phyloP scores from a whole-genome alignment of 768 basidiomycete species.

The Sutorius australiensis region DNA sequence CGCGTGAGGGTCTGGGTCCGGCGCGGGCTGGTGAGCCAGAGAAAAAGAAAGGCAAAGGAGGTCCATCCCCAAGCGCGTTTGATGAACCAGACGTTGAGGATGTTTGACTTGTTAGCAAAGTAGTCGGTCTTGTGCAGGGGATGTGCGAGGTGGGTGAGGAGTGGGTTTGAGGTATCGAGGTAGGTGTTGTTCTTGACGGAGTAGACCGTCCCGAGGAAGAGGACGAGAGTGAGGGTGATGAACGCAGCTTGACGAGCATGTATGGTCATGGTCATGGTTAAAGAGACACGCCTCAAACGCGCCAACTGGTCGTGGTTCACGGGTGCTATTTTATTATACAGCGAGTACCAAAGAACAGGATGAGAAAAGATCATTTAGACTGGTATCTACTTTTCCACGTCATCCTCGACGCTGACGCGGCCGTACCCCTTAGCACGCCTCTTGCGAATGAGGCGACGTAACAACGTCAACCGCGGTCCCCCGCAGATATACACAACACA shows the following conservation, averaged over 20 bases:
- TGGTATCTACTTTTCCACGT: slow-evolving; percentile 43
- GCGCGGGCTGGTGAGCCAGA: slow-evolving; percentile 56
- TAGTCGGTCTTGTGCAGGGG: slow-evolving; percentile 59
- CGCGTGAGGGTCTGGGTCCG: slow-evolving; percentile 39
- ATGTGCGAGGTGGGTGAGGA: slow-evolving; percentile 66
- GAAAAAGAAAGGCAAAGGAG: slow-evolving; percentile 55
- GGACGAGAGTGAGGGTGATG: slow-evolving; percentile 40
- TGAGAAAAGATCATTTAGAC: neutral
- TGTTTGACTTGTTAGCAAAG: slow-evolving; percentile 78
- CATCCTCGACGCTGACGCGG: slow-evolving; percentile 46
- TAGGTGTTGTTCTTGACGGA: slow-evolving; percentile 64
- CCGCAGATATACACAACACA: slow-evolving; percentile 47
- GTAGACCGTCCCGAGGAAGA: slow-evolving; percentile 61
- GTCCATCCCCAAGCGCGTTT: slow-evolving; percentile 95
- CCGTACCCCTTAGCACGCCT: slow-evolving; percentile 39
- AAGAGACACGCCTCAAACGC: neutral
- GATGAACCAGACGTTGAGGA: slow-evolving; percentile 82
- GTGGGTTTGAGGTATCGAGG: slow-evolving; percentile 81
- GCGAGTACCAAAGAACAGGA: neutral
- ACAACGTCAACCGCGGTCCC: slow-evolving; percentile 26
- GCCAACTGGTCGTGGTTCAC: neutral
- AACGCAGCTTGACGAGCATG: slow-evolving; percentile 34
- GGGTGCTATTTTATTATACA: neutral
- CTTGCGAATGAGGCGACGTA: slow-evolving; percentile 42
- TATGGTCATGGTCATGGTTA: slow-evolving; percentile 17